phyloP scores from a whole-genome alignment of 306 rosid species.

The Canavalia ensiformis region DNA sequence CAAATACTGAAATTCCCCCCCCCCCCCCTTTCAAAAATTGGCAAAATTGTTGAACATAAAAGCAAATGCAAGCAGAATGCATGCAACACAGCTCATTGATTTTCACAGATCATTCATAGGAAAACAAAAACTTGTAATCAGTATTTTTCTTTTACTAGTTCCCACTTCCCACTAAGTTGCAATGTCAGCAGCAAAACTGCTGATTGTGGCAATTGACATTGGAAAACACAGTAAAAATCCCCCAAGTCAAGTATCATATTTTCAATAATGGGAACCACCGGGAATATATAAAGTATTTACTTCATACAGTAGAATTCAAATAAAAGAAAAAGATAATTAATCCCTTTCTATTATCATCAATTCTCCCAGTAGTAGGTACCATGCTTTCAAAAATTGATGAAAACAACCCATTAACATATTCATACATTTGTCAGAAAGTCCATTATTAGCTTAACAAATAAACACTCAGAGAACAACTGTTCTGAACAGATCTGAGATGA shows the following conservation, averaged over 20 bases:
- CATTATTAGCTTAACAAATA: not conserved
- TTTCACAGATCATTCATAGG: slow-evolving; percentile 26
- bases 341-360: slow-evolving; percentile 28
- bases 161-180: slow-evolving; percentile 2
- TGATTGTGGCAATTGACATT: slow-evolving; percentile 23
- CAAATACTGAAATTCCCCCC: not conserved
- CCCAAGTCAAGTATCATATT: slow-evolving; percentile 6
- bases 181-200: not conserved
- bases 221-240: slow-evolving; percentile 19
- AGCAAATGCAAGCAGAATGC: slow-evolving; percentile 19
- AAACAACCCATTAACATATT: slow-evolving; percentile 11
- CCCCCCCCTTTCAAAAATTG: not conserved
- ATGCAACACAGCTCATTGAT: slow-evolving; percentile 19
- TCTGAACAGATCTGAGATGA: slow-evolving; percentile 36
- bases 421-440: slow-evolving; percentile 2
- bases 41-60: slow-evolving; percentile 32
- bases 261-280: slow-evolving; percentile 27
- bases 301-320: not conserved
- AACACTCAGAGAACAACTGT: not conserved
- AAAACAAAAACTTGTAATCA: not conserved
- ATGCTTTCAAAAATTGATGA: slow-evolving; percentile 17
- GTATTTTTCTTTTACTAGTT: slow-evolving; percentile 10
- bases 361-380: slow-evolving; percentile 7
- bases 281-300: not conserved
- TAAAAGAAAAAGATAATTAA: slow-evolving; percentile 28